These are phyloP conservation scores for Parastagonospora avenae DNA, from an alignment of 2,329 filamentous ascomycete species.

Conservation along the genomic window DNA sequence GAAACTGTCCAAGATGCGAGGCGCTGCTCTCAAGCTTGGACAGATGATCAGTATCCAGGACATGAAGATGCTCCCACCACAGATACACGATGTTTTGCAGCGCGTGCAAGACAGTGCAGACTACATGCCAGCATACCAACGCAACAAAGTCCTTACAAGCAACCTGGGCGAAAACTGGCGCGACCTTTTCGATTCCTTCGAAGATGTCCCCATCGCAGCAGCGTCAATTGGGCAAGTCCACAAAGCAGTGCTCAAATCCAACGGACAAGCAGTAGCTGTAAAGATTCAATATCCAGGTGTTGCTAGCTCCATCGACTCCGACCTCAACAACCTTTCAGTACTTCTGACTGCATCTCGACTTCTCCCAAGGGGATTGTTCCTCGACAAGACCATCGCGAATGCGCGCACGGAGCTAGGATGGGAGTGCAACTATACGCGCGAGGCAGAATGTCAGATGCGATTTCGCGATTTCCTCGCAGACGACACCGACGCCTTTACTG, in stretches of 20 bases:
- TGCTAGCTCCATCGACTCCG: slow-evolving; percentile 92
- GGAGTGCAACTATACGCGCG: slow-evolving; percentile 95
- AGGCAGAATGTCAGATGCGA: slow-evolving; percentile 77
- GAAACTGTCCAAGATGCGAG: slow-evolving; percentile 94
- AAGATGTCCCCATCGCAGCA: slow-evolving; percentile 90
- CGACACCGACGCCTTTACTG: slow-evolving; percentile 74
- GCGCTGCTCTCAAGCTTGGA: slow-evolving; percentile 93
- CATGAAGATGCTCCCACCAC: slow-evolving; percentile 86
- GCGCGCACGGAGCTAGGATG: slow-evolving; percentile 88
- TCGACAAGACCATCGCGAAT: slow-evolving; percentile 97
- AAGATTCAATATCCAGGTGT: slow-evolving; percentile 98
- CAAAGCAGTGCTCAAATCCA: slow-evolving; percentile 77
- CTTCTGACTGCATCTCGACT: slow-evolving; percentile 89
- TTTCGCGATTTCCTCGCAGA: slow-evolving; percentile 80
- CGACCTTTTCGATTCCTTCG: slow-evolving; percentile 79
- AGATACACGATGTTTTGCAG: slow-evolving; percentile 88
- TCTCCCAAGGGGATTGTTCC: slow-evolving; percentile 87
- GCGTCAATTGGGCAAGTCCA: slow-evolving; percentile 98
- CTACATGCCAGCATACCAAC: slow-evolving; percentile 95
- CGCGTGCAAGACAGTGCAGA: slow-evolving; percentile 95
- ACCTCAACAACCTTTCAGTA: slow-evolving; percentile 89
- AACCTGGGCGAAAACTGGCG: slow-evolving; percentile 88
- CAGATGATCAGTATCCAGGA: slow-evolving; percentile 99
- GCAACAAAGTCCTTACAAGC: slow-evolving; percentile 77
- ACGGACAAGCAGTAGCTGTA: slow-evolving; percentile 79